phyloP scores from a whole-genome alignment of 2,329 filamentous ascomycete species.

The Xylariales sp. region DNA sequence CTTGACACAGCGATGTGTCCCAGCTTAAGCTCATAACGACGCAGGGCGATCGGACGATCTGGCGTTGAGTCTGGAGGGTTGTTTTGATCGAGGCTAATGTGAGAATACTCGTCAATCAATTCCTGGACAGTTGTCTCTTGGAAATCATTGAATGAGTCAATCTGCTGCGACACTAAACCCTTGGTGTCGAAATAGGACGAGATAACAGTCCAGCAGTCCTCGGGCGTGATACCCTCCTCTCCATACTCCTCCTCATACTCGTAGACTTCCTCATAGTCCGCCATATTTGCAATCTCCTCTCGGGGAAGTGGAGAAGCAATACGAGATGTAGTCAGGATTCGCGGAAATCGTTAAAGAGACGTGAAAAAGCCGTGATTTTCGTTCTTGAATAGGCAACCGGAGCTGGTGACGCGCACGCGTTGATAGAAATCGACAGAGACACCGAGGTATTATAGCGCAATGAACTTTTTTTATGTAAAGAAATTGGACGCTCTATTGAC shows the following conservation, averaged over 20 bases:
- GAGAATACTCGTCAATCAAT: slow-evolving; percentile 86
- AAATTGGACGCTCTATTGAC: too few species aligned
- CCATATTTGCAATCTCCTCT: too few species aligned
- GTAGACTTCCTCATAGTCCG: slow-evolving; percentile 40
- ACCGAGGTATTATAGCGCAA: too few species aligned
- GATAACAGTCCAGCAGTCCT: slow-evolving; percentile 98
- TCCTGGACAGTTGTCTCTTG: slow-evolving; percentile 92
- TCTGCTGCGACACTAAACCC: slow-evolving; percentile 92
- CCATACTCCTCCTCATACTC: slow-evolving; percentile 58
- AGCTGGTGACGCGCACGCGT: too few species aligned
- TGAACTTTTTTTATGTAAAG: too few species aligned
- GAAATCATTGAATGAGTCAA: slow-evolving; percentile 98
- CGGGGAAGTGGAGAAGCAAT: too few species aligned
- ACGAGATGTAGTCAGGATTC: too few species aligned
- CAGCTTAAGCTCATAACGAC: slow-evolving; percentile 93
- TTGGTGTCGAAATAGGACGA: slow-evolving; percentile 95
- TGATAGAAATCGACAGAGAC: too few species aligned
- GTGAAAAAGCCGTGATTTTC: too few species aligned
- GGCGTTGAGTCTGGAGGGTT: slow-evolving; percentile 63
- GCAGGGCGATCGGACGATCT: slow-evolving; percentile 77
- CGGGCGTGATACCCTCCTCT: slow-evolving; percentile 77
- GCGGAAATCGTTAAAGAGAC: too few species aligned
- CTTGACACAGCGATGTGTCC: slow-evolving; percentile 84
- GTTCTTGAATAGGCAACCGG: too few species aligned
- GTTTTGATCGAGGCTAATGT: slow-evolving; percentile 90